Evolutionary conservation across 345 rosid genomes (phyloP), one percentile per base, ranked within the genome.

Genomic region (Reutealis trisperma): DNA sequence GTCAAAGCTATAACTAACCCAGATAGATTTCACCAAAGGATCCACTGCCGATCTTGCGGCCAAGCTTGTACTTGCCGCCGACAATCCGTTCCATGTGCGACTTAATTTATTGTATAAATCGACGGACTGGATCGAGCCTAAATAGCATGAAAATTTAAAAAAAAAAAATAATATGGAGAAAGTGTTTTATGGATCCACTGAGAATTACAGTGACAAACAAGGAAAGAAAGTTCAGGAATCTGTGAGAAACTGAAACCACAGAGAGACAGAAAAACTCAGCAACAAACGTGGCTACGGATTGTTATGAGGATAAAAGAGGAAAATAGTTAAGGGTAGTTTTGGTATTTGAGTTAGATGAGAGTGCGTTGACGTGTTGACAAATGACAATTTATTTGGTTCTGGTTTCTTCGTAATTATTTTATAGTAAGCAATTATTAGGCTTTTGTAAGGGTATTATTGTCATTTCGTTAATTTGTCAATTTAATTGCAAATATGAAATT

Each of bases 21-120:
- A 91, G 92, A 83, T 72, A 93, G 70, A 94, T 94, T 86, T 94
- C 98, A 49, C 98, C 99, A 82, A 91, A 94, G 52, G 98, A 94
- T 82, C 98, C 98, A 76, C 97, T 86, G 79, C 98, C 98, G 89
- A 94, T 93, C 87, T 90, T 91, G 30, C 97, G 90, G 58, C 93
- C 98, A 74, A 93, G 94, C 89, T 91, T 93, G 82, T 80, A 91
- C 84, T 93, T 93, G 71, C 93, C 93, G 63, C 98, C 98, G 86
- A 93, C 88, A 80, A 89, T 84, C 54, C 99, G 90, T 69, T 88
- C 92, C 92, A 90, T 87, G 25, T 11, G 18, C 51, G 15, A 37
- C 32, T 13, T 13, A 57, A 57, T 66, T 41, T 34, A 5, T 47
- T 34, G 70, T 25, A 27, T 32, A 42, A 32, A 22, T 41, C 75